phyloP scores from a whole-genome alignment of 2,329 filamentous ascomycete genomes.

The Falciphora oryzae region DNA sequence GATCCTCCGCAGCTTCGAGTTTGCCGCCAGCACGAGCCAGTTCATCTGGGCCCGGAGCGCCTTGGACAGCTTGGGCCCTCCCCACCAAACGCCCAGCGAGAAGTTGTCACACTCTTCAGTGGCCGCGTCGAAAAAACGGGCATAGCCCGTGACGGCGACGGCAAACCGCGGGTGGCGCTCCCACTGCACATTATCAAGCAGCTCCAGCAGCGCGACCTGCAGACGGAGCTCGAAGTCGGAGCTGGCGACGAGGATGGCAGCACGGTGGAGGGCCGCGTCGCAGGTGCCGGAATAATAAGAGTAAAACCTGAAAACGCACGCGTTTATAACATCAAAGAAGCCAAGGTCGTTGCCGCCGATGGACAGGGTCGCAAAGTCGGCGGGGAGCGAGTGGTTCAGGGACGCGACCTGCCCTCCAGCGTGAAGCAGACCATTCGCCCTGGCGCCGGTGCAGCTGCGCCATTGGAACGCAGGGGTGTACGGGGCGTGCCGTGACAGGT shows the following conservation, averaged over 20 bases:
- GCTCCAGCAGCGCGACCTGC: conserved; percentile 33
- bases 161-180: conserved; percentile 37
- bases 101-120: conserved; percentile 37
- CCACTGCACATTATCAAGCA: conserved; percentile 37
- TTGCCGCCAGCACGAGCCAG: conserved; percentile 35
- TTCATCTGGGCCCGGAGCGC: conserved; percentile 36
- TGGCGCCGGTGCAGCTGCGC: conserved; percentile 41
- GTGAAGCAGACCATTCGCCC: conserved; percentile 32
- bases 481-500: conserved; percentile 23
- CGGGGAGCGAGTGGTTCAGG: conserved; percentile 29
- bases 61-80: conserved; percentile 34
- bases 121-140: conserved; percentile 40
- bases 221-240: conserved; percentile 34
- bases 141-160: conserved; percentile 41
- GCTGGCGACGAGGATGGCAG: conserved; percentile 28
- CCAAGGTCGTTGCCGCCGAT: conserved; percentile 44
- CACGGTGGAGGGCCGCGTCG: conserved; percentile 30
- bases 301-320: conserved; percentile 44
- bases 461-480: conserved; percentile 32
- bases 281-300: conserved; percentile 42
- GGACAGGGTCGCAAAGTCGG: conserved; percentile 40
- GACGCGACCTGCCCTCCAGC: conserved; percentile 35
- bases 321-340: conserved; percentile 45
- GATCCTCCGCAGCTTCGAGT: conserved; percentile 31
- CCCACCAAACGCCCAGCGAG: conserved; percentile 41